Evolutionary conservation across 2,329 filamentous ascomycete species (phyloP), one percentile per base, ranked within the genome.

Genomic region (Hyphodiscus sp.): DNA sequence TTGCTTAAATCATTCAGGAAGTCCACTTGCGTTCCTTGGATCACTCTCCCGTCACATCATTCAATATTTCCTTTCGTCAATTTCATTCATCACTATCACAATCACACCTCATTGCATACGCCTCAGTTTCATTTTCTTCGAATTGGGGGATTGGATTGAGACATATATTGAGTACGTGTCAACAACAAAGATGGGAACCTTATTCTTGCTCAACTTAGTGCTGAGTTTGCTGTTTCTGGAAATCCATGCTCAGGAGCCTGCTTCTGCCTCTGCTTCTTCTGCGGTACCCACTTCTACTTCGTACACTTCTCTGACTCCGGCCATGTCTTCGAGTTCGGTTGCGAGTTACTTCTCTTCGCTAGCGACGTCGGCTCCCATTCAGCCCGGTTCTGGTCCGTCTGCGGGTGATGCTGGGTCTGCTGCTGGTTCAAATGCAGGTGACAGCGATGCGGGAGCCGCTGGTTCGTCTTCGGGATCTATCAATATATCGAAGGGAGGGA

Each of bases 401-500:
- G 55, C 65, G 13, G 66, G 65, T 19, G 67, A 68, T 61, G 66
- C 57, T 47, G 64, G 60, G 23, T 67, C 67, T 30, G 64, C 70
- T 23, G 69, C 69, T 23, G 70, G 71, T 16, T 67, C 65, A 23
- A 60, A 63, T 29, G 67, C 67, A 18, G 70, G 74, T 51, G 77
- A 81, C 55, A 74, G 72, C 56, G 79, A 79, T 33, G 79, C 76
- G 16, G 89, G 88, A 20, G 87, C 87, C 16, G 78, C 81, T 41
- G 87, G 89, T 18, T 70, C 76, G 16, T 80, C 77, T 56, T 75
- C 76, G 20, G 79, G 80, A 6, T 80, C 78, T 16, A 77, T 87
- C 60, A 75, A 75, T 41, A 71, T 94, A 20, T 89, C 86, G 1
- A 81, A 76, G 41, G 86, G 85, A 19, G 88, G 79, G 15, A 74